Evolutionary conservation across 2,329 filamentous ascomycete species (phyloP).

Genomic region (Diaporthe sp.): DNA sequence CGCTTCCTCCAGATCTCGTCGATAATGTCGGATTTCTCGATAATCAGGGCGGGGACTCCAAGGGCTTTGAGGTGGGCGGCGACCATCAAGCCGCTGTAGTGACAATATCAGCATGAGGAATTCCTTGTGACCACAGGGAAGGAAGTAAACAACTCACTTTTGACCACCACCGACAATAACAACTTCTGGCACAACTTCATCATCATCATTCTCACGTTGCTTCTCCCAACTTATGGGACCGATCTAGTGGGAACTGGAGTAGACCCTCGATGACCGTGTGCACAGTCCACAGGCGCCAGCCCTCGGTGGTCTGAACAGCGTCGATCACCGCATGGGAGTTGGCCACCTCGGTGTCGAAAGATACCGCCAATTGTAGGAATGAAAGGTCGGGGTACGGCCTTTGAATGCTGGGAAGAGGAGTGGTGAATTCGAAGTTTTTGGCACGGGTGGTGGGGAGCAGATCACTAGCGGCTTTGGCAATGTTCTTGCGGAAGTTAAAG

Average conservation of each 20-base stretch:
- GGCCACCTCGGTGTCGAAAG: constrained; percentile 45
- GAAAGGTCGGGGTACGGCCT: constrained; percentile 44
- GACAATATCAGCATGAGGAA: not conserved
- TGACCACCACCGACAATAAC: not conserved
- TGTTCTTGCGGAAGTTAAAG: constrained; percentile 46
- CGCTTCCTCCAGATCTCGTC: constrained; percentile 70
- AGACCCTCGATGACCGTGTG: constrained; percentile 48
- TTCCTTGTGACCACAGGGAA: not conserved
- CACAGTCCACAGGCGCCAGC: constrained; percentile 48
- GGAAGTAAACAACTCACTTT: not conserved
- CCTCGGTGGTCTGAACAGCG: constrained; percentile 44
- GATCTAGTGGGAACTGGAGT: constrained; percentile 44
- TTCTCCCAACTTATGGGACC: constrained; percentile 45
- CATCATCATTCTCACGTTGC: constrained; percentile 42
- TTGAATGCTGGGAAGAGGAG: constrained; percentile 38
- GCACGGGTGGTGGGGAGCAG: constrained; percentile 44
- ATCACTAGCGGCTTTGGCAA: constrained; percentile 46
- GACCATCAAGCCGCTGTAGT: constrained; percentile 48
- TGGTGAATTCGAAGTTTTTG: constrained; percentile 41
- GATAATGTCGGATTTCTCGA: constrained; percentile 61
- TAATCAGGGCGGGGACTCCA: constrained; percentile 58
- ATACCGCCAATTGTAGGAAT: constrained; percentile 44
- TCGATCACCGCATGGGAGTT: constrained; percentile 45
- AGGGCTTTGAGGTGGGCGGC: constrained; percentile 66
- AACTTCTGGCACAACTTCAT: constrained; percentile 25